Percentiles rank a stretch among this genome's conserved stretches.
Conservation (phyloP, 352 stramenopile species). For the Lagenidium sp. region DNA sequence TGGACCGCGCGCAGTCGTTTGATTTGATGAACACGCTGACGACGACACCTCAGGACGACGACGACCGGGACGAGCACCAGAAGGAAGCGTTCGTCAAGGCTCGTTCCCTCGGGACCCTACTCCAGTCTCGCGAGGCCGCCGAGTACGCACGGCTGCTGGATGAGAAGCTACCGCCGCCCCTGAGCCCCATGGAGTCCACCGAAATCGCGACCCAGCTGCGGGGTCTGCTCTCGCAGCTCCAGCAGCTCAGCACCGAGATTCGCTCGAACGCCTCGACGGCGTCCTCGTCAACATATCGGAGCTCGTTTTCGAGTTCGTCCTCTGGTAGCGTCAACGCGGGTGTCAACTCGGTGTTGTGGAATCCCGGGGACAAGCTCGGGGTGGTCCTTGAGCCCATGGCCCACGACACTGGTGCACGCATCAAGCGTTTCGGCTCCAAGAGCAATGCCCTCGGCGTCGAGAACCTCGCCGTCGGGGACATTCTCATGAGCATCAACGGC, state of each 20-base stretch:
- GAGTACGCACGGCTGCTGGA: slow-evolving; percentile 33
- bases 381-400: slow-evolving; percentile 39
- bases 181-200: slow-evolving; percentile 38
- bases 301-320: slow-evolving; percentile 61
- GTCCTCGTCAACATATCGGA: slow-evolving; percentile 49
- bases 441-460: slow-evolving; percentile 70
- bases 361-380: slow-evolving; percentile 65
- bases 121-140: slow-evolving; percentile 21
- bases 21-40: slow-evolving; percentile 1
- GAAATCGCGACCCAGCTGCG: slow-evolving; percentile 59
- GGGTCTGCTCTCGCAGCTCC: slow-evolving; percentile 59
- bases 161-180: slow-evolving; percentile 19
- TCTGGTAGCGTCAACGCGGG: slow-evolving; percentile 18
- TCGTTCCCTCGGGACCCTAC: slow-evolving; percentile 36
- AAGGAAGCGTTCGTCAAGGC: slow-evolving; percentile 34
- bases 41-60: too few species aligned
- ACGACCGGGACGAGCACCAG: slow-evolving; percentile 14
- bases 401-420: slow-evolving; percentile 42
- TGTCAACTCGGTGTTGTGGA: slow-evolving; percentile 57
- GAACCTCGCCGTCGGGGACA: slow-evolving; percentile 37
- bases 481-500: slow-evolving; percentile 74
- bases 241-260: slow-evolving; percentile 62
- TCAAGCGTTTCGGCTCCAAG: slow-evolving; percentile 53
- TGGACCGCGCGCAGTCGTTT: slow-evolving; percentile 16
- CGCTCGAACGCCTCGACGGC: slow-evolving; percentile 40